These are phyloP conservation scores for Penicillium sp. DNA, from an alignment of 2,329 filamentous ascomycete species.

Conservation along the genomic window DNA sequence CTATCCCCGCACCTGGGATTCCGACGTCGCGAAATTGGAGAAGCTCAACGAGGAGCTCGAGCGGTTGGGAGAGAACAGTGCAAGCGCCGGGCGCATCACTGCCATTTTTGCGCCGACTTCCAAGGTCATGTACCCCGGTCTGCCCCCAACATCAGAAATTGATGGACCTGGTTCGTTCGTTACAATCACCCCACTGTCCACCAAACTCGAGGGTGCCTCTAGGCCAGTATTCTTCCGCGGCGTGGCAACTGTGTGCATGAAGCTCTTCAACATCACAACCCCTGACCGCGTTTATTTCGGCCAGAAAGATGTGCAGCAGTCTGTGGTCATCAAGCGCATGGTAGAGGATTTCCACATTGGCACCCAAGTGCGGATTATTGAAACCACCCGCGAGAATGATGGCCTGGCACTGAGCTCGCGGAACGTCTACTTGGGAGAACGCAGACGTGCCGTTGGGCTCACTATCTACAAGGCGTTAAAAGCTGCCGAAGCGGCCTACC, in stretches of 20 bases:
- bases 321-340: slow-evolving; percentile 81
- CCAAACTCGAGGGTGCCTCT: slow-evolving; percentile 77
- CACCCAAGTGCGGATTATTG: slow-evolving; percentile 69
- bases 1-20: slow-evolving; percentile 87
- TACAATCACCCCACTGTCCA: slow-evolving; percentile 79
- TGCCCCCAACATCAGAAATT: slow-evolving; percentile 69
- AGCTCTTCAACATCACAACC: slow-evolving; percentile 78
- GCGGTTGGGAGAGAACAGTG: slow-evolving; percentile 45
- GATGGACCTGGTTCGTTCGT: slow-evolving; percentile 84
- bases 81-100: slow-evolving; percentile 62
- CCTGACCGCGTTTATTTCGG: slow-evolving; percentile 87
- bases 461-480: slow-evolving; percentile 69
- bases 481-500: slow-evolving; percentile 68
- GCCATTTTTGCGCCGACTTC: slow-evolving; percentile 86
- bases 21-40: slow-evolving; percentile 67
- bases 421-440: slow-evolving; percentile 84
- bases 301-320: slow-evolving; percentile 97
- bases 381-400: slow-evolving; percentile 73
- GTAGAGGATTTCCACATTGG: slow-evolving; percentile 83
- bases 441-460: slow-evolving; percentile 69
- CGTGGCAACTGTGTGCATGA: slow-evolving; percentile 95
- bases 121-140: slow-evolving; percentile 80
- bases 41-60: slow-evolving; percentile 70
- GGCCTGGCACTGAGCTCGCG: slow-evolving; percentile 88
- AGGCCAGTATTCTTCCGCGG: slow-evolving; percentile 94